Evolutionary conservation across 805 yeast genomes (phyloP).

Genomic region (Saturnispora halmiae): DNA sequence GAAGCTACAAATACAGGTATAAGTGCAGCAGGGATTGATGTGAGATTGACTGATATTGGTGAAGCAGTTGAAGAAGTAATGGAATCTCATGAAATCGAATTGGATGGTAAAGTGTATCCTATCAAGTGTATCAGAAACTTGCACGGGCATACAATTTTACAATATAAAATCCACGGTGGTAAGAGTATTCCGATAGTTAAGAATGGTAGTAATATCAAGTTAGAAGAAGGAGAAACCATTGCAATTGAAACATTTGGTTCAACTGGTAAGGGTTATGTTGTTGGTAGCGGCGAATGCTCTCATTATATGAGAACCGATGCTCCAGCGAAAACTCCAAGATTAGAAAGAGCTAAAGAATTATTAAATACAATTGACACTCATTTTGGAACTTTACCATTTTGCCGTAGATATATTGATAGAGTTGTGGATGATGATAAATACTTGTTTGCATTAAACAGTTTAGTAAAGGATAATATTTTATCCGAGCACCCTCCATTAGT

Average conservation of each 20-base stretch:
- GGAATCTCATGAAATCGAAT: slow-evolving; percentile 92
- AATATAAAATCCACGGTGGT: slow-evolving; percentile 83
- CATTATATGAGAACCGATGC: slow-evolving; percentile 72
- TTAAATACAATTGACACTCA: slow-evolving; percentile 62
- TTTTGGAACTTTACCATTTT: slow-evolving; percentile 94
- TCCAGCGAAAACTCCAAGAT: slow-evolving; percentile 41
- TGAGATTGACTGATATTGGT: slow-evolving; percentile 88
- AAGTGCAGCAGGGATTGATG: slow-evolving; percentile 91
- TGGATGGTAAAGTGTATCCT: slow-evolving; percentile 77
- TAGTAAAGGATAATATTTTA: slow-evolving; percentile 80
- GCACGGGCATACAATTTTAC: slow-evolving; percentile 89
- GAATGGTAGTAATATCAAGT: slow-evolving; percentile 87
- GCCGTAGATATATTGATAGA: slow-evolving; percentile 89
- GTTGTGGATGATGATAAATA: slow-evolving; percentile 81
- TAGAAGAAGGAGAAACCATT: slow-evolving; percentile 98
- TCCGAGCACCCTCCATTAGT: slow-evolving; percentile 90
- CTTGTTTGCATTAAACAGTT: slow-evolving; percentile 71
- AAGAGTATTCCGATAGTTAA: slow-evolving; percentile 95
- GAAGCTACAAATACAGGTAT: slow-evolving; percentile 94
- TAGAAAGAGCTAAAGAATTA: slow-evolving; percentile 62
- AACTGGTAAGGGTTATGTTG: slow-evolving; percentile 89
- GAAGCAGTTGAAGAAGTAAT: slow-evolving; percentile 93
- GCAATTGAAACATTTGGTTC: slow-evolving; percentile 98
- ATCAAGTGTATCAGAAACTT: slow-evolving; percentile 85
- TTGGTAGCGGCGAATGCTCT: slow-evolving; percentile 83